phyloP scores from a whole-genome alignment of 1,284 basidiomycete genomes.

The Mrakiaceae sp. region DNA sequence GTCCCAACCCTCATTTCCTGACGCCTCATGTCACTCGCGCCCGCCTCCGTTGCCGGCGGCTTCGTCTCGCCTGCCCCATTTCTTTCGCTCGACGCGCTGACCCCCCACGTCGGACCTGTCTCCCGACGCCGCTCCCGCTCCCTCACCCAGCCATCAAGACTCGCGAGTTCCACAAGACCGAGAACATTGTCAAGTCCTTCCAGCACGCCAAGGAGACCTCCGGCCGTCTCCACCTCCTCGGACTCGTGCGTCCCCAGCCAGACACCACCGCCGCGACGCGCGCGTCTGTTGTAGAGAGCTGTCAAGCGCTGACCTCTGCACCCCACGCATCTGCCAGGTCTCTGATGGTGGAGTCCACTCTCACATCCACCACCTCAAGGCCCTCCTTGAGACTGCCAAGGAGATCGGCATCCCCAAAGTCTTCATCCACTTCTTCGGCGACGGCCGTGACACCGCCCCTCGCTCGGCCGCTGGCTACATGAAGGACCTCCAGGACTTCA shows the following conservation, averaged over 20 bases:
- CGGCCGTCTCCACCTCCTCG: slow-evolving; percentile 70
- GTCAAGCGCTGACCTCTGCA: background rate
- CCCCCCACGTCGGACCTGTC: background rate
- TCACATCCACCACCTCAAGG: slow-evolving; percentile 74
- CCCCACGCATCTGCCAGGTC: slow-evolving; percentile 40
- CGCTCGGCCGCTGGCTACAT: slow-evolving; percentile 61
- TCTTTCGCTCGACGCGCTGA: background rate
- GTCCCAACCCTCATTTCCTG: slow-evolving; percentile 10
- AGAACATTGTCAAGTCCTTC: slow-evolving; percentile 56
- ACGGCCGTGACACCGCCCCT: slow-evolving; percentile 81
- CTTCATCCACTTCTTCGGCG: slow-evolving; percentile 82
- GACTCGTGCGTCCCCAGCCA: slow-evolving; percentile 47
- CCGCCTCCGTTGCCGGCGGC: background rate
- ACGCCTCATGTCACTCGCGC: background rate
- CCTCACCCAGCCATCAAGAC: slow-evolving; percentile 59
- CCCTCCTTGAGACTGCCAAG: slow-evolving; percentile 76
- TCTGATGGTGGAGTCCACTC: slow-evolving; percentile 94
- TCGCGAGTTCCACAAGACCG: slow-evolving; percentile 66
- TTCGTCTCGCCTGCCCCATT: background rate
- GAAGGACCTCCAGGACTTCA: slow-evolving; percentile 62
- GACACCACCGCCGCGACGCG: background rate
- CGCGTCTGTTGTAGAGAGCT: no score
- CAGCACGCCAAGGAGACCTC: slow-evolving; percentile 66
- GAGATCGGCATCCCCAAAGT: slow-evolving; percentile 67
- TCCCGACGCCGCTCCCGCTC: background rate